phyloP scores from a whole-genome alignment of 2,329 filamentous ascomycete genomes.

The Magnaporthiopsis poae region DNA sequence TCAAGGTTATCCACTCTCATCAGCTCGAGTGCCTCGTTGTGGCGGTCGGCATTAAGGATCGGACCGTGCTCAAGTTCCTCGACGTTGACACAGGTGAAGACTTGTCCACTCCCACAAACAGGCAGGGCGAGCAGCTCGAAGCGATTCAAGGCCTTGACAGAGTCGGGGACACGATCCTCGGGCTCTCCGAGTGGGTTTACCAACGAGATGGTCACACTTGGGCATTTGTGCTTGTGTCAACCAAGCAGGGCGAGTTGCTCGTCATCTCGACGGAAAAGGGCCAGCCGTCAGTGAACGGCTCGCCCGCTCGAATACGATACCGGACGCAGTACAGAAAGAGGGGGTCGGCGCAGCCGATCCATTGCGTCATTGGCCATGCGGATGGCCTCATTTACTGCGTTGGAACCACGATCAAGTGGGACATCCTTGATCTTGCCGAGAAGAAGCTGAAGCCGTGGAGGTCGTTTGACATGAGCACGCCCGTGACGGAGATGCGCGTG shows the following conservation, averaged over 20 bases:
- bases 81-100: conserved; percentile 44
- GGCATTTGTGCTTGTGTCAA: conserved; percentile 53
- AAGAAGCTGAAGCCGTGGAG: conserved; percentile 41
- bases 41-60: conserved; percentile 31
- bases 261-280: conserved; percentile 41
- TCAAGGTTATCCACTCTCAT: conserved; percentile 45
- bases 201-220: conserved; percentile 47
- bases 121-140: conserved; percentile 28
- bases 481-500: conserved; percentile 39
- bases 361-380: conserved; percentile 44
- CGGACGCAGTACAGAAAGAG: conserved; percentile 42
- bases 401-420: conserved; percentile 45
- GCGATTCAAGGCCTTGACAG: conserved; percentile 49
- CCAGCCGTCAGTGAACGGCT: conserved; percentile 16
- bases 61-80: conserved; percentile 45
- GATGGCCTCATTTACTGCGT: conserved; percentile 48
- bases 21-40: conserved; percentile 43
- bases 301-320: conserved; percentile 33
- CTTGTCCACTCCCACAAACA: conserved; percentile 37
- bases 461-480: conserved; percentile 40
- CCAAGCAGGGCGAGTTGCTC: conserved; percentile 43
- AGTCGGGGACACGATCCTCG: conserved; percentile 47
- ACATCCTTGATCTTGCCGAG: conserved; percentile 39
- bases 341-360: conserved; percentile 37
- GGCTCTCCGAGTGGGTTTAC: conserved; percentile 55